Evolutionary conservation across 306 rosid genomes (phyloP).

Genomic region (Rosa rugosa): DNA sequence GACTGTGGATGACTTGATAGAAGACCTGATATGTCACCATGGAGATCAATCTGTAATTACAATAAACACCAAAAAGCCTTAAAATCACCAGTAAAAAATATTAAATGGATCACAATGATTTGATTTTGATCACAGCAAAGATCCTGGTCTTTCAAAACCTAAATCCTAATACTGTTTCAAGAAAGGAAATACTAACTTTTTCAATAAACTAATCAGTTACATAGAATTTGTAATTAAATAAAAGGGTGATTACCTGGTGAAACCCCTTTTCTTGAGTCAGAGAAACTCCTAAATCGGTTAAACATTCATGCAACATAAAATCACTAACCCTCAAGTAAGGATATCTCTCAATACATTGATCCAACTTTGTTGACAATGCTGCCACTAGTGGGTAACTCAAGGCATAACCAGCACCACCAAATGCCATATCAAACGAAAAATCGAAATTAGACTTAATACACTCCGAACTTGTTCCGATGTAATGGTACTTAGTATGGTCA

Average conservation of each 20-base stretch:
- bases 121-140: too few relatives aligned
- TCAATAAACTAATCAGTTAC: too few relatives aligned
- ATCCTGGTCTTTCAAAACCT: too few relatives aligned
- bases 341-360: background rate
- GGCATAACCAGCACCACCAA: background rate
- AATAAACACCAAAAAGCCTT: too few relatives aligned
- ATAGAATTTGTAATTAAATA: too few relatives aligned
- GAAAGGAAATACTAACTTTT: too few relatives aligned
- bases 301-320: background rate
- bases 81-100: too few relatives aligned
- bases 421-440: background rate
- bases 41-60: conserved; percentile 36
- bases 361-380: background rate
- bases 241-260: background rate
- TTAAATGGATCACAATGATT: too few relatives aligned
- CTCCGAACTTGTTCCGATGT: conserved; percentile 47
- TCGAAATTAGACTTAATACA: conserved; percentile 20
- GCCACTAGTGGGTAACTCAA: background rate
- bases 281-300: background rate
- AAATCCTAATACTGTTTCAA: too few relatives aligned
- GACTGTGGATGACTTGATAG: conserved; percentile 34
- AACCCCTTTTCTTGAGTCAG: background rate
- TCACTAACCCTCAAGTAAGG: background rate
- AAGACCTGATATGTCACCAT: conserved; percentile 27
- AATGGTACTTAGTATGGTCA: conserved; percentile 32